Conservation (phyloP, 192 early-diverging fungal species). For the Backusella luteola region DNA sequence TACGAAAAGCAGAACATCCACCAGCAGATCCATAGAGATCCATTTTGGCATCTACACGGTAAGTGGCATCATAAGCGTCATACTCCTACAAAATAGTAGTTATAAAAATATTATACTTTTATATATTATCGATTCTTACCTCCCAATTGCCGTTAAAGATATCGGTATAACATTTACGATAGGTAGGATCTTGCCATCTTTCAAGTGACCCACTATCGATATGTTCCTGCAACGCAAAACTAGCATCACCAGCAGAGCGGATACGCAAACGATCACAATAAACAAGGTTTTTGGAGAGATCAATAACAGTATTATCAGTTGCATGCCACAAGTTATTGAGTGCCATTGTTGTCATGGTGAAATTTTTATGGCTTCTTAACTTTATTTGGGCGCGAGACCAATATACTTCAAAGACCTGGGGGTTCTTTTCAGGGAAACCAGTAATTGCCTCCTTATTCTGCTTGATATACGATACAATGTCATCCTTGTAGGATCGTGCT, state of each 20-base stretch:
- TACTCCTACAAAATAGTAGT: conserved; percentile 5
- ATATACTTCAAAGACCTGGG: conserved; percentile 32
- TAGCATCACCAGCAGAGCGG: conserved; percentile 20
- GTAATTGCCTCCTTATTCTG: neutral
- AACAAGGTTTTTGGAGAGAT: conserved; percentile 24
- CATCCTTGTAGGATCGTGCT: conserved; percentile 21
- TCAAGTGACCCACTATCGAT: conserved; percentile 30
- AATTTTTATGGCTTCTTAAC: conserved; percentile 22
- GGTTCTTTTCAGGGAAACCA: conserved; percentile 7
- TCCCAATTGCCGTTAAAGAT: conserved; percentile 32
- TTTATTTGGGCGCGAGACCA: conserved; percentile 25
- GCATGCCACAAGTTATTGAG: conserved; percentile 30
- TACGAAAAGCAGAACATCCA: conserved; percentile 29
- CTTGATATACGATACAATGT: conserved; percentile 17
- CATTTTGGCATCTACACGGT: conserved; percentile 27
- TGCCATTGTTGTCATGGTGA: conserved; percentile 11
- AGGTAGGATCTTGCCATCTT: conserved; percentile 35
- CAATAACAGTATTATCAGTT: conserved; percentile 9
- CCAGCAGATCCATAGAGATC: conserved; percentile 19
- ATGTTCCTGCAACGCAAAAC: conserved; percentile 27
- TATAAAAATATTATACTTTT: neutral
- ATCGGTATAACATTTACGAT: conserved; percentile 21
- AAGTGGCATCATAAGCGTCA: conserved; percentile 33
- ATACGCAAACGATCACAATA: conserved; percentile 34
- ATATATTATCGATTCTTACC: neutral